Evolutionary conservation across 257 asterid species (phyloP), one percentile per base, ranked within the genome.

Genomic region (Ophiorrhiza pumila): DNA sequence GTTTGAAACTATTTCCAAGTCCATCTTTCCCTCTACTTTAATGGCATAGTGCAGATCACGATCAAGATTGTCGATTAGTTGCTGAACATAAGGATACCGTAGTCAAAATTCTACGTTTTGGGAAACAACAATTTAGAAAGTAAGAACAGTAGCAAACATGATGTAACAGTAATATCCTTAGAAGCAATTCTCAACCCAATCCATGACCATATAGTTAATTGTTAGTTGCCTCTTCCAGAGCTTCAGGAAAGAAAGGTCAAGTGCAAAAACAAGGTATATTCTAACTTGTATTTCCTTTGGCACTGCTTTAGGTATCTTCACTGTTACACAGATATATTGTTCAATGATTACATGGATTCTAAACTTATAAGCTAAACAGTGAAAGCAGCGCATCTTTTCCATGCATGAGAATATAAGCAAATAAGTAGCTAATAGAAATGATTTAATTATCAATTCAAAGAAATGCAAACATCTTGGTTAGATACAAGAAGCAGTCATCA

Each of bases 31-130:
- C 85, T 94, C 99, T 80, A 90, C 98, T 78, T 69, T 80, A 71
- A 94, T 89, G 77, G 99, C 97, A 85, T 91, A 94, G 75, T 94
- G 98, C 81, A 94, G 91, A 87, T 94, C 99, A 7, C 99, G 94
- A 77, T 94, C 99, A 79, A 94, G 99, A 77, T 94, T 94, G 60
- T 89, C 88, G 76, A 91, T 81, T 69, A 94, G 81, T 88, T 76
- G 86, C 98, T 93, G 90, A 32, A 82, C 74, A 78, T 55, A 80
- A 79, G 32, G 27, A 59, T 22, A 22, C 35, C 23, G 10, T 34
- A 65, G 43, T 55, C 32, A 76, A 23, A 32, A 47, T 39, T 31
- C 13, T 60, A 7, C 32, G 29, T 13, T 9, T 2, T 6, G 52
- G 41, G 27, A 49, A 32, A 50, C 22, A 13, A 5, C 12, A 35